Evolutionary conservation across 352 stramenopile genomes (phyloP).

Genomic region (Aphanomyces invadans): DNA sequence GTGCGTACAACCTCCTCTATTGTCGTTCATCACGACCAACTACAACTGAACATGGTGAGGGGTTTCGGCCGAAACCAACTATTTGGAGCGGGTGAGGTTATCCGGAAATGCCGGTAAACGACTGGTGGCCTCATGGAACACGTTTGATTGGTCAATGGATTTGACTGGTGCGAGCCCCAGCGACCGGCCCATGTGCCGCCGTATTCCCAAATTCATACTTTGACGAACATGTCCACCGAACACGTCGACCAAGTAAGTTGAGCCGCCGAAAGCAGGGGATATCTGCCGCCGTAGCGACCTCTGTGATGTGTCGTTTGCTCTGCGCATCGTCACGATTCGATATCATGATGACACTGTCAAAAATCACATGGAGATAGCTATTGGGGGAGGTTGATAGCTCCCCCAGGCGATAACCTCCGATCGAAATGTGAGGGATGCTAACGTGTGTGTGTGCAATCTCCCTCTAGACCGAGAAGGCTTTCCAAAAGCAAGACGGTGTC

Average conservation of each 20-base stretch:
- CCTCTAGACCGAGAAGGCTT: constrained; percentile 98
- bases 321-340: background rate
- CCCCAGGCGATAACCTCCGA: constrained; percentile 75
- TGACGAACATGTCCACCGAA: constrained; percentile 45
- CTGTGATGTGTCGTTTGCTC: background rate
- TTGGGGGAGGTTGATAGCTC: constrained; percentile 61
- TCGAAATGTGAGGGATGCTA: constrained; percentile 21
- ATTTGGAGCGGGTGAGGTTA: constrained; percentile 12
- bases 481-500: constrained; percentile 99
- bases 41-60: too few relatives aligned
- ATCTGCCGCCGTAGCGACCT: background rate
- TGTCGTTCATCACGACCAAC: too few relatives aligned
- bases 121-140: constrained; percentile 4
- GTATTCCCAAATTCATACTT: constrained; percentile 26
- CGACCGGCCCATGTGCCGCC: background rate
- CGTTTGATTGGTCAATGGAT: constrained; percentile 9
- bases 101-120: constrained; percentile 15
- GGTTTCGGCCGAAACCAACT: too few relatives aligned
- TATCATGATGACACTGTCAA: constrained; percentile 12
- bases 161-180: constrained; percentile 22
- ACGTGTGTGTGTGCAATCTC: background rate
- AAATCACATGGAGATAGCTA: constrained; percentile 30
- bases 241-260: constrained; percentile 70
- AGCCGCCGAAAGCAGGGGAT: background rate
- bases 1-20: too few relatives aligned